Evolutionary conservation across 805 yeast species (phyloP), one percentile per base, ranked within the genome.

Genomic region (Nakazawaea siamensis): DNA sequence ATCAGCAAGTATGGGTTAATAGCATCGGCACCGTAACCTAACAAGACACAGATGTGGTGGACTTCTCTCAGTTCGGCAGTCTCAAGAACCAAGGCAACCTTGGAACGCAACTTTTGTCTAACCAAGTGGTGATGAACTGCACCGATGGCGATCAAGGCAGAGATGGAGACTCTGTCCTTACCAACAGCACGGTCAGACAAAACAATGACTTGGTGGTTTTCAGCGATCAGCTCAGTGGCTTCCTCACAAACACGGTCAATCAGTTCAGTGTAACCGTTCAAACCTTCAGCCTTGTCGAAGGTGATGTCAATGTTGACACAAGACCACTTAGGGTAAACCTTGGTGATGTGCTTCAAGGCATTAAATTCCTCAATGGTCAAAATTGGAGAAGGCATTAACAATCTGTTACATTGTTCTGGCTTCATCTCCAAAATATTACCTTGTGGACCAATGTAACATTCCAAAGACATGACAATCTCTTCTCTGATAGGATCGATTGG

Each of bases 401-500:
- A 68, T 47, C 97, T 72, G 64, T 88, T 82, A 69, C 97, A 90
- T 65, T 92, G 97, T 38, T 71, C 68, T 8, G 96, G 79, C 51
- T 80, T 78, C 88, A 87, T 86, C 59, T 92, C 97, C 52, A 90
- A 71, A 45, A 90, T 63, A 57, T 90, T 90, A 39, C 95, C 97
- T 60, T 92, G 97, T n/a, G 97, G 97, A 37, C 98, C 98, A 51
- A 90, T 79, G 59, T 83, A 86, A 63, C 98, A 90, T 58, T 90
- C 96, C 47, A 92, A 70, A 10, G 96, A 85, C 98, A 90, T 90
- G 52, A 92, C 97, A 48, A 90, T 84, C 40, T 80, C 80, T 64
- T 90, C 98, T 58, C 97, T 80, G 49, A 90, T 92, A 34, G 98
- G 97, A 58, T 90, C 98, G 54, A 90, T 92, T 33, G 98, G 97